Percentiles rank a stretch among this genome's conserved stretches.
Conservation (phyloP, 345 rosid species). For the Boechera stricta region DNA sequence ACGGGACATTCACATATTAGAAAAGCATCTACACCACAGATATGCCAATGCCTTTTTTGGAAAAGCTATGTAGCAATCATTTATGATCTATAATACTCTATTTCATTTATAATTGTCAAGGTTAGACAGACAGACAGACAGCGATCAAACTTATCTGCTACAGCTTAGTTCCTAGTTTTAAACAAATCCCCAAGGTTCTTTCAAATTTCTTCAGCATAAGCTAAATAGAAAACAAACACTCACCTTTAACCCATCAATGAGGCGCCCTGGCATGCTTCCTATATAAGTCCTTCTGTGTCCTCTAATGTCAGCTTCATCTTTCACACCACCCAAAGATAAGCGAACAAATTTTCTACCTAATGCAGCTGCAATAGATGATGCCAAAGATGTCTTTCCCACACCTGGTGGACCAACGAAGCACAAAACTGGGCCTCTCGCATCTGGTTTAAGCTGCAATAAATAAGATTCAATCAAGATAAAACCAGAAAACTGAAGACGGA, state of each 20-base stretch:
- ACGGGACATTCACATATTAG: constrained; percentile 10
- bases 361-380: constrained; percentile 93
- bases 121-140: neutral
- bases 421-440: constrained; percentile 96
- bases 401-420: constrained; percentile 99
- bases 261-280: constrained; percentile 99
- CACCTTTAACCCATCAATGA: constrained; percentile 96
- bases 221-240: constrained; percentile 10
- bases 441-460: constrained; percentile 90
- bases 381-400: constrained; percentile 98
- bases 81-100: constrained; percentile 8
- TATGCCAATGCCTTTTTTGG: constrained; percentile 8
- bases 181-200: constrained; percentile 6
- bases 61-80: constrained; percentile 6
- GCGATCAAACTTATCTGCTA: constrained; percentile 16
- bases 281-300: constrained; percentile 99
- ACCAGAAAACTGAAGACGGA: constrained; percentile 8
- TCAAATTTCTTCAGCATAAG: constrained; percentile 5
- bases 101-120: neutral
- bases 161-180: neutral
- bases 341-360: constrained; percentile 95
- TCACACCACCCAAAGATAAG: constrained; percentile 97
- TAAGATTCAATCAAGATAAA: constrained; percentile 32
- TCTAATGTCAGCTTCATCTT: constrained; percentile 99
- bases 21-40: constrained; percentile 22